Conservation (phyloP, 2,329 filamentous ascomycete genomes). For the Alternaria triticimaculans region DNA sequence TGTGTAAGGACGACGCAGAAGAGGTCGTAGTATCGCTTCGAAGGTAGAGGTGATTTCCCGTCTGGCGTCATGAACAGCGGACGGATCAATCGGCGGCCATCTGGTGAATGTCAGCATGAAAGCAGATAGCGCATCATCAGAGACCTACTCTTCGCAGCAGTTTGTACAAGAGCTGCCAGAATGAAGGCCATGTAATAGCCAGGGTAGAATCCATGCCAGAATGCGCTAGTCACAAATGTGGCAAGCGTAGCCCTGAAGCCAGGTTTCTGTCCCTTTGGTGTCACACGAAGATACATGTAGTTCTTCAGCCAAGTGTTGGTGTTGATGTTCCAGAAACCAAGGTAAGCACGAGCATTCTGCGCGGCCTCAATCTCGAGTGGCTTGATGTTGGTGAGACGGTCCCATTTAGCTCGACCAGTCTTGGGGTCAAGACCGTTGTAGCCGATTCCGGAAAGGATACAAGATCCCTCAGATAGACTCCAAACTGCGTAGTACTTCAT, state of each 20-base stretch:
- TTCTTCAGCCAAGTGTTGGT: slow-evolving; percentile 97
- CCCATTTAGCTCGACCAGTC: slow-evolving; percentile 87
- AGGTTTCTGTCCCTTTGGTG: slow-evolving; percentile 92
- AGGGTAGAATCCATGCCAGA: slow-evolving; percentile 98
- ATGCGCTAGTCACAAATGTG: slow-evolving; percentile 91
- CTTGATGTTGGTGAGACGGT: slow-evolving; percentile 87
- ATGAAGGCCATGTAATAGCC: slow-evolving; percentile 94
- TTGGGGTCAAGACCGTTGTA: slow-evolving; percentile 90
- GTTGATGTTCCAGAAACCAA: slow-evolving; percentile 98
- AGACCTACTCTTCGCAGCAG: slow-evolving; percentile 87
- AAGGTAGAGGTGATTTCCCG: slow-evolving; percentile 60
- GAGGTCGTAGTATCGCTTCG: slow-evolving; percentile 88
- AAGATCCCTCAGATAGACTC: slow-evolving; percentile 90
- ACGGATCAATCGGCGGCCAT: slow-evolving; percentile 85
- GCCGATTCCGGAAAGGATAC: slow-evolving; percentile 90
- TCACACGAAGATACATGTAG: slow-evolving; percentile 94
- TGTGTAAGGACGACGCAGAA: slow-evolving; percentile 79
- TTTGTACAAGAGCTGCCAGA: slow-evolving; percentile 89
- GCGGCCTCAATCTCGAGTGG: slow-evolving; percentile 85
- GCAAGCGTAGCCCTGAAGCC: slow-evolving; percentile 93
- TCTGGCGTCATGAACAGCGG: slow-evolving; percentile 90
- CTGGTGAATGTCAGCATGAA: slow-evolving; percentile 54
- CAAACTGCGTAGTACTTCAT: slow-evolving; percentile 98
- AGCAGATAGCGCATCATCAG: not conserved
- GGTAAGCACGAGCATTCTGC: slow-evolving; percentile 90